A percentile compares a stretch with the other conserved stretches of the same genome.
These are phyloP conservation scores for Aspergillus baeticus DNA, from an alignment of 495 filamentous ascomycete species.

Conservation along the genomic window DNA sequence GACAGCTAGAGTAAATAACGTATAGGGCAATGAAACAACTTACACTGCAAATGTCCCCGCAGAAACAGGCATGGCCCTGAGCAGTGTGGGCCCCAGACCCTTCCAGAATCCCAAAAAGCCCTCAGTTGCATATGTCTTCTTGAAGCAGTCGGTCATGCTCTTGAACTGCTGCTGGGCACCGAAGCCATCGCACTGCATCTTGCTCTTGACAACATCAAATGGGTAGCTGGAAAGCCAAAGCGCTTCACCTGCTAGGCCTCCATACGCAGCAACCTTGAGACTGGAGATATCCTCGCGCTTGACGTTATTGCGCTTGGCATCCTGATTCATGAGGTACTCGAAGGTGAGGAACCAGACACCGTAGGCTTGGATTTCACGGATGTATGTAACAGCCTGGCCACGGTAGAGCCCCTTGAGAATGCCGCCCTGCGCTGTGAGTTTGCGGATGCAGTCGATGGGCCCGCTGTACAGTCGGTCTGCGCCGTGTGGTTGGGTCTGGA, in stretches of 20 bases:
- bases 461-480: conserved; percentile 74
- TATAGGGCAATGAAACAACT: conserved; percentile 23
- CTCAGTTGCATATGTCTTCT: conserved; percentile 74
- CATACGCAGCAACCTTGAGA: conserved; percentile 87
- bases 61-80: conserved; percentile 96
- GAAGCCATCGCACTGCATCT: conserved; percentile 98
- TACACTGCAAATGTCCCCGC: conserved; percentile 92
- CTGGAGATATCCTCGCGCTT: conserved; percentile 73
- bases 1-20: neutral
- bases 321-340: conserved; percentile 92
- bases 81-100: conserved; percentile 87
- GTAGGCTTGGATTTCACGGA: conserved; percentile 92
- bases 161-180: conserved; percentile 65
- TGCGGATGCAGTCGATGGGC: conserved; percentile 85
- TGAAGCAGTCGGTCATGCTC: conserved; percentile 88
- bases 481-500: conserved; percentile 95
- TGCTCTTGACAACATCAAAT: conserved; percentile 96
- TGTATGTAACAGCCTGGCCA: conserved; percentile 78
- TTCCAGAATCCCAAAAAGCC: conserved; percentile 91
- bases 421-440: conserved; percentile 67
- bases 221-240: conserved; percentile 93
- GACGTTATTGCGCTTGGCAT: conserved; percentile 72
- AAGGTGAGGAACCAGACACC: conserved; percentile 93
- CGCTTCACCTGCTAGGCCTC: conserved; percentile 89
- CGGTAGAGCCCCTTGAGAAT: conserved; percentile 75